Conservation (phyloP, 441 rosid genomes). For the Gossypium laxum region DNA sequence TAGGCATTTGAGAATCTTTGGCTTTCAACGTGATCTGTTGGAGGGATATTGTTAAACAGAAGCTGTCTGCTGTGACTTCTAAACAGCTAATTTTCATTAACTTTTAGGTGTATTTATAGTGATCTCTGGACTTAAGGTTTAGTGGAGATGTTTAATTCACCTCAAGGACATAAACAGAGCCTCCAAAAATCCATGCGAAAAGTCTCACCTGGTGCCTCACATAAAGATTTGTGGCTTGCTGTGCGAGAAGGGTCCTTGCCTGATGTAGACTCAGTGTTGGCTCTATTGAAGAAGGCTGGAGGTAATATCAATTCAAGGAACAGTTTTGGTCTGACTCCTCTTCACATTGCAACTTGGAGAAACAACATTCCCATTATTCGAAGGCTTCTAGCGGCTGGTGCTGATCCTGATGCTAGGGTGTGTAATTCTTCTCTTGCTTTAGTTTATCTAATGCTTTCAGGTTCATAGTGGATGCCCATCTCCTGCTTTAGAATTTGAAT, state of each 20-base stretch:
- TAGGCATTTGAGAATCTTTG: not conserved
- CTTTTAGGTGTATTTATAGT: constrained; percentile 14
- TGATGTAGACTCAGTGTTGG: constrained; percentile 68
- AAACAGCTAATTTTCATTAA: constrained; percentile 8
- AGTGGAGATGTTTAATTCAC: constrained; percentile 52
- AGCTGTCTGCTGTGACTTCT: constrained; percentile 1
- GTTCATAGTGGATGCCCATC: not conserved
- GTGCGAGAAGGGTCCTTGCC: constrained; percentile 74
- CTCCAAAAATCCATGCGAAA: constrained; percentile 43
- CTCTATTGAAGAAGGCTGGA: constrained; percentile 64
- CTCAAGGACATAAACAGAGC: constrained; percentile 55
- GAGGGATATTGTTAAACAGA: constrained; percentile 2
- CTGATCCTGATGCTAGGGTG: constrained; percentile 98
- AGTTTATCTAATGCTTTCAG: constrained; percentile 10
- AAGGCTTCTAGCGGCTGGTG: constrained; percentile 85
- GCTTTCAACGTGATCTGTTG: constrained; percentile 7
- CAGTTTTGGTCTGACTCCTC: constrained; percentile 70
- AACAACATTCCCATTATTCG: constrained; percentile 79
- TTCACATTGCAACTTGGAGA: constrained; percentile 92
- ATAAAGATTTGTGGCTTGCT: constrained; percentile 69
- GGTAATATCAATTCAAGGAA: constrained; percentile 71
- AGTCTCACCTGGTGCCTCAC: constrained; percentile 28
- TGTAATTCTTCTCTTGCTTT: constrained; percentile 22
- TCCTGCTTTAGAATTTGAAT: not conserved
- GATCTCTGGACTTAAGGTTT: constrained; percentile 5